Evolutionary conservation across 495 filamentous ascomycete species (phyloP), one percentile per base, ranked within the genome.

Genomic region (Hyaloscypha finlandica): DNA sequence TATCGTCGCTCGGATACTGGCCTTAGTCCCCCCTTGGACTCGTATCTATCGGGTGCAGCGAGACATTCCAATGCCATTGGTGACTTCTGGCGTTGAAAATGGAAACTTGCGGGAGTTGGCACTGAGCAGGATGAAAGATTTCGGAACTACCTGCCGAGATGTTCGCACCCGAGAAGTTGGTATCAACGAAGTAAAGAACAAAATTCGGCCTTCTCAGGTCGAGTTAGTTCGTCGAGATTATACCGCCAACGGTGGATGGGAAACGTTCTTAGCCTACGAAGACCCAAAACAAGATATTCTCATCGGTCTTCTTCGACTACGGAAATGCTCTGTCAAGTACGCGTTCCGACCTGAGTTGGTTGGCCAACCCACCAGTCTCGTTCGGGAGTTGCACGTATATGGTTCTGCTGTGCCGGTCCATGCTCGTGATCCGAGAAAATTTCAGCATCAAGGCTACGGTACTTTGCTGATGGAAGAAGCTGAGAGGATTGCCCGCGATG

Each of bases 221-320:
- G 95, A 99, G 82, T 88, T 98, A 42, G 88, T 98, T n/a, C 90
- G 95, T 32, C 86, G 95, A 54, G 95, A 99, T 80, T 99, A 99
- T 75, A 83, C 87, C 0, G 95, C 95, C 63, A 99, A 98, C 74
- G 92, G 89, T 25, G 96, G 95, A 16, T 99, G 95, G 95, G 95
- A 99, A 78, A 98, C 96, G 0, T 99, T 99, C 78, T 79, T 99
- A 6, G 93, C 95, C 22, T 99, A 98, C 73, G 95, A 99, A 74
- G 95, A 99, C 74, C 95, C 95, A 3, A 97, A 97, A 80, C 95
- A 97, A 76, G 95, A 99, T 77, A 98, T 99, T 68, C 80, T 99
- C 20, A 97, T 99, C 61, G 96, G 92, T 19, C 80, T 99, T 58
- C 87, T 99, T 48, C 89, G 95, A 16, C 78, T 99, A 65, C 86